Conservation (phyloP, 1,284 basidiomycete species). For the Tilletia setariae region DNA sequence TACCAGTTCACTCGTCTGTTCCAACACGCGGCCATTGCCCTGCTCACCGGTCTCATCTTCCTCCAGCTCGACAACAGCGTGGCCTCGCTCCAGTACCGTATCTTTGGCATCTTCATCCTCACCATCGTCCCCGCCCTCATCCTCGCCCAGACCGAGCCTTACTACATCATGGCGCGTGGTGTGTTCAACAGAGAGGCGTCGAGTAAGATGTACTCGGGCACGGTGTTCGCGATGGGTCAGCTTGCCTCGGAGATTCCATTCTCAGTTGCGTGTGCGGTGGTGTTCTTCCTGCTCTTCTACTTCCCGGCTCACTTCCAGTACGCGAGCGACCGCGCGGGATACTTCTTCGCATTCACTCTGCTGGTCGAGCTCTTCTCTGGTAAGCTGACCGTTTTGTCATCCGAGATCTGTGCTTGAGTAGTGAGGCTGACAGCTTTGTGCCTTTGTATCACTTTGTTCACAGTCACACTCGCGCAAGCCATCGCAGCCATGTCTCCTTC, state of each 20-base stretch:
- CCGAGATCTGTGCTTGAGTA: no score
- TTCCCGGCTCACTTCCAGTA: conserved; percentile 66
- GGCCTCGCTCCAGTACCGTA: conserved; percentile 75
- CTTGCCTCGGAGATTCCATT: conserved; percentile 65
- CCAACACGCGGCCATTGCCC: conserved; percentile 62
- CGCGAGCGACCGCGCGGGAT: conserved; percentile 63
- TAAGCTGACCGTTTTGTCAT: background rate
- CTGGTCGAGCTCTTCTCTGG: conserved; percentile 34
- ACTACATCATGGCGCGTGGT: conserved; percentile 72
- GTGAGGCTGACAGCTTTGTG: no score
- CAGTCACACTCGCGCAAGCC: conserved; percentile 35
- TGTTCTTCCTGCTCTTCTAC: conserved; percentile 45
- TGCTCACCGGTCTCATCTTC: conserved; percentile 79
- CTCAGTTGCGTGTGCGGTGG: conserved; percentile 59
- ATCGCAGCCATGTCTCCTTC: conserved; percentile 59
- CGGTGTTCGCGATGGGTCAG: conserved; percentile 53
- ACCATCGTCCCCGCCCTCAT: conserved; percentile 71
- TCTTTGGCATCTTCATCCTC: conserved; percentile 65
- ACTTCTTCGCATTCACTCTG: conserved; percentile 63
- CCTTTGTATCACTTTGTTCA: no score
- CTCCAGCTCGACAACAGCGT: conserved; percentile 69
- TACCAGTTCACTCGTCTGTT: conserved; percentile 68
- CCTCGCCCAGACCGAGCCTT: conserved; percentile 78
- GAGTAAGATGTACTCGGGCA: conserved; percentile 40
- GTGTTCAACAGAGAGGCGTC: conserved; percentile 47